Evolutionary conservation across 2,329 filamentous ascomycete genomes (phyloP).

Genomic region (Pezicula radicicola): DNA sequence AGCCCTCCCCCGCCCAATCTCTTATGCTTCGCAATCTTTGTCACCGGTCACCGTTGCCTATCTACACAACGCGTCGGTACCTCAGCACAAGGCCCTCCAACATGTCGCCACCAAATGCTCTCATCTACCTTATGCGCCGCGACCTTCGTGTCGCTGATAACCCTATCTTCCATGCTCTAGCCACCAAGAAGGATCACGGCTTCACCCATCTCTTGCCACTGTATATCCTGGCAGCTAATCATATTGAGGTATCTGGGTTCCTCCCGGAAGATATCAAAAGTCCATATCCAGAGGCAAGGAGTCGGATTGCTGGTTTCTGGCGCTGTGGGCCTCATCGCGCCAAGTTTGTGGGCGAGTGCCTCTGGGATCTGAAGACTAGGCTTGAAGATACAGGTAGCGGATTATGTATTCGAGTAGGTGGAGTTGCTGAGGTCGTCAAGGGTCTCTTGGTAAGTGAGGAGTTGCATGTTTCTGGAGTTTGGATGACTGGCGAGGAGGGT

Average conservation of each 20-base stretch:
- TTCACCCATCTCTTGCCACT: slow-evolving; percentile 71
- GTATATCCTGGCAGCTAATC: slow-evolving; percentile 65
- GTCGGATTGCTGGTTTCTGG: slow-evolving; percentile 65
- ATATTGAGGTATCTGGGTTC: slow-evolving; percentile 74
- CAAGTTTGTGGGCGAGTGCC: slow-evolving; percentile 68
- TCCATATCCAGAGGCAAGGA: slow-evolving; percentile 68
- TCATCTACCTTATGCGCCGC: slow-evolving; percentile 70
- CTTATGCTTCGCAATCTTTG: background rate
- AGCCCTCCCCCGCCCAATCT: background rate
- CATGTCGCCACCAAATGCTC: slow-evolving; percentile 44
- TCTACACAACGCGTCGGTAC: background rate
- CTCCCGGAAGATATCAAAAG: slow-evolving; percentile 46
- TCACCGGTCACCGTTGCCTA: background rate
- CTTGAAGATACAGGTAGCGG: slow-evolving; percentile 58
- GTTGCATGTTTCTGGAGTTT: slow-evolving; percentile 57
- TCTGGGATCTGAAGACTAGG: slow-evolving; percentile 68
- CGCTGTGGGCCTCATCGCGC: slow-evolving; percentile 70
- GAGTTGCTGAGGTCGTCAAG: slow-evolving; percentile 53
- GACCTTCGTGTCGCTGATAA: slow-evolving; percentile 75
- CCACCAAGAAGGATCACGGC: slow-evolving; percentile 44
- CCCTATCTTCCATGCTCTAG: slow-evolving; percentile 62
- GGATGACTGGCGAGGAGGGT: slow-evolving; percentile 71
- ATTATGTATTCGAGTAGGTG: slow-evolving; percentile 63
- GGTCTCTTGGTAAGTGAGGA: slow-evolving; percentile 45
- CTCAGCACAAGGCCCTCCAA: slow-evolving; percentile 3